Conservation (phyloP, 2,329 filamentous ascomycete genomes). For the Colletotrichum abscissum region DNA sequence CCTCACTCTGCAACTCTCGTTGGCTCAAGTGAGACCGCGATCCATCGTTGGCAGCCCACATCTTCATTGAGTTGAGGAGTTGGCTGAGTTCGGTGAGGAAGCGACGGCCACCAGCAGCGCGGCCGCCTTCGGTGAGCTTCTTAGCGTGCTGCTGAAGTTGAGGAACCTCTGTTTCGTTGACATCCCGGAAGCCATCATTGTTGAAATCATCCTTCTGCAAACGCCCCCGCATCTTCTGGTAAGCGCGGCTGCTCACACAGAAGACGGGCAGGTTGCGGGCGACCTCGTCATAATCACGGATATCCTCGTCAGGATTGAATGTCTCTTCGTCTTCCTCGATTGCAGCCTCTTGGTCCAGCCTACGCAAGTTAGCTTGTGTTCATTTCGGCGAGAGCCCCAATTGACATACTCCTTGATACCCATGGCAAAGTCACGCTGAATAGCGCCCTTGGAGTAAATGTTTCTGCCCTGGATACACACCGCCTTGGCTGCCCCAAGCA, state of each 20-base stretch:
- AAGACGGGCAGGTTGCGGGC: constrained; percentile 70
- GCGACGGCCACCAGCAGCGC: constrained; percentile 36
- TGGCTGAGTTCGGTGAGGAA: constrained; percentile 40
- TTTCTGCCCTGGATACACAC: constrained; percentile 67
- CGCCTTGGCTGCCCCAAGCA: constrained; percentile 24
- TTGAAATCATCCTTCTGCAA: constrained; percentile 63
- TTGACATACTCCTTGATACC: constrained; percentile 59
- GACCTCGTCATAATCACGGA: constrained; percentile 68
- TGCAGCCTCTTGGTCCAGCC: constrained; percentile 28
- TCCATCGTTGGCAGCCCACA: constrained; percentile 41
- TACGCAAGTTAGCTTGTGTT: constrained; percentile 43
- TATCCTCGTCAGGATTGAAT: constrained; percentile 47
- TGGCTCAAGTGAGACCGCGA: constrained; percentile 33
- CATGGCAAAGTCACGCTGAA: constrained; percentile 39
- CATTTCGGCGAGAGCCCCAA: constrained; percentile 43
- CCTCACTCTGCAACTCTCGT: constrained; percentile 36
- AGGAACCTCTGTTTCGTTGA: constrained; percentile 69
- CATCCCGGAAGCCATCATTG: constrained; percentile 59
- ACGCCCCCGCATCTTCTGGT: constrained; percentile 69
- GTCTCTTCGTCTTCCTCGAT: constrained; percentile 23
- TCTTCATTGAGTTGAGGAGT: constrained; percentile 40
- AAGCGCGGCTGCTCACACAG: constrained; percentile 71
- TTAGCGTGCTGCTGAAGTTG: constrained; percentile 63
- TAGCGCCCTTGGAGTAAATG: constrained; percentile 53
- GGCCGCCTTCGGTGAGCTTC: constrained; percentile 30